Conservation (phyloP, 176 grass and related monocot genomes). For the Phoenix dactylifera region DNA sequence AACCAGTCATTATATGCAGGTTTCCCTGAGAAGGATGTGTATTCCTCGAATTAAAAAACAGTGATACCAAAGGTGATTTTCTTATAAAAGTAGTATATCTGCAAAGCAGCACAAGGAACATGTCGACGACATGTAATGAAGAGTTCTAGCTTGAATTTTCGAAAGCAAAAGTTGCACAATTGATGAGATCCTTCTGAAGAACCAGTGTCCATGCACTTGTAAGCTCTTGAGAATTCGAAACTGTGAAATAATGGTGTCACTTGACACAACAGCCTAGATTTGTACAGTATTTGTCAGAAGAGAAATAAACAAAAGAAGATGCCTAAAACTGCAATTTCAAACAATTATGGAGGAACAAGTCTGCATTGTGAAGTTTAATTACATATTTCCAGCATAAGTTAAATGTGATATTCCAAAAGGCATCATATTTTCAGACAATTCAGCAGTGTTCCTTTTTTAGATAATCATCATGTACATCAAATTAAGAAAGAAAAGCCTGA, state of each 20-base stretch:
- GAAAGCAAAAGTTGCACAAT: constrained; percentile 47
- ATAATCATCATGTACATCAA: no score
- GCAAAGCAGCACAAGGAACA: constrained; percentile 28
- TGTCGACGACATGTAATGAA: constrained; percentile 14
- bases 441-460: no score
- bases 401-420: no score
- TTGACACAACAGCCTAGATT: constrained; percentile 86
- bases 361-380: no score
- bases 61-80: constrained; percentile 93
- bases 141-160: constrained; percentile 9
- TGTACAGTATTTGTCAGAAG: background rate
- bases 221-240: constrained; percentile 80
- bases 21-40: constrained; percentile 86
- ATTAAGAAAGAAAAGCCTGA: no score
- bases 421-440: no score
- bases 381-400: no score
- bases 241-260: constrained; percentile 79
- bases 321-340: no score
- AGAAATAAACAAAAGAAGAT: no score
- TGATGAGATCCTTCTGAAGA: constrained; percentile 85
- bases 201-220: constrained; percentile 96
- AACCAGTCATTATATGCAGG: constrained; percentile 97
- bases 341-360: no score
- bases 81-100: constrained; percentile 99
- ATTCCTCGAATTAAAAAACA: constrained; percentile 81